Percentiles rank a stretch among this genome's conserved stretches.
phyloP scores from a whole-genome alignment of 2,329 filamentous ascomycete genomes.

The Pezicula neosporulosa region DNA sequence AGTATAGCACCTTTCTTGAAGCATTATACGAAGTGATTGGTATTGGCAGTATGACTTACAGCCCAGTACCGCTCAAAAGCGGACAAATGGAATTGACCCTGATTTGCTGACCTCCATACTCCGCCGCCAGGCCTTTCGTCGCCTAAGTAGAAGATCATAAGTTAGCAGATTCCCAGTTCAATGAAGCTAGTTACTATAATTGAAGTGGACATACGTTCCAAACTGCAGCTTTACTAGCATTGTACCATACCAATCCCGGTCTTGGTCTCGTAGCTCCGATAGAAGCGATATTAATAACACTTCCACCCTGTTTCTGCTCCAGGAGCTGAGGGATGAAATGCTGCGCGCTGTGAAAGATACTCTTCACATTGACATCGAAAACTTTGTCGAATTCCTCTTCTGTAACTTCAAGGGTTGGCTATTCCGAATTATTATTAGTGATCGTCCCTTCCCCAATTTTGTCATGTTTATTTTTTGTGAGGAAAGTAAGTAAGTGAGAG shows the following conservation, averaged over 20 bases:
- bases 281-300: conserved; percentile 63
- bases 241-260: conserved; percentile 66
- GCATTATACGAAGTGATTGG: neutral
- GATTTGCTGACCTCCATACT: conserved; percentile 70
- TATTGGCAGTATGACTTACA: conserved; percentile 34
- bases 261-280: conserved; percentile 60
- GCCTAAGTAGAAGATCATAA: conserved; percentile 35
- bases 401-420: conserved; percentile 58
- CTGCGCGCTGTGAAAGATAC: conserved; percentile 57
- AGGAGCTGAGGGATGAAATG: conserved; percentile 60
- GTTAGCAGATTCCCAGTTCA: neutral
- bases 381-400: conserved; percentile 64
- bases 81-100: conserved; percentile 71
- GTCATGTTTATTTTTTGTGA: neutral
- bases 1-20: neutral
- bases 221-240: conserved; percentile 64
- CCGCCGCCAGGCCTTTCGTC: conserved; percentile 65
- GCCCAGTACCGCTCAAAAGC: conserved; percentile 61
- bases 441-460: neutral
- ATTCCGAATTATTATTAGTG: neutral
- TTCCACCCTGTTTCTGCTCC: conserved; percentile 51
- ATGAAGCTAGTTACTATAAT: neutral
- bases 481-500: neutral
- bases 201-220: conserved; percentile 45
- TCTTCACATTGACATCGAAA: conserved; percentile 67